Base-by-base conservation (phyloP, 176 grass and related monocot genomes). In the Oropetium thomaeum region DNA sequence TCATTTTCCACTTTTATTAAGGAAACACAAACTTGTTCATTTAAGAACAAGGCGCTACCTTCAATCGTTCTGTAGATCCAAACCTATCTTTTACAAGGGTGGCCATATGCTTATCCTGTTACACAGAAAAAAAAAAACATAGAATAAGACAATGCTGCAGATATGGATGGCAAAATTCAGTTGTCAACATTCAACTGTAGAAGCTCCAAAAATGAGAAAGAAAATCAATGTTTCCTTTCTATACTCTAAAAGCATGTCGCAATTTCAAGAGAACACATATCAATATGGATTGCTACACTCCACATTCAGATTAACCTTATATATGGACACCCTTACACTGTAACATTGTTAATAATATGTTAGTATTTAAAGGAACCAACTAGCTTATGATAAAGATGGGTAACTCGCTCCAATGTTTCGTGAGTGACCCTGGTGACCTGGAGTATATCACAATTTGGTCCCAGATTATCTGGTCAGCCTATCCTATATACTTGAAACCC, bases 101-200 rank as follows among this genome's bases (percentile, higher is more conserved):
- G 30, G 91, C 95, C 95, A 98, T 92, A 67, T 77, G 78, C 34
- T 78, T 77, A 93, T 98, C 95, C 95, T 98, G 85, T 68, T 72
- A 76, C 9, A 23, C 23, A 69, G 37, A 51, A 25, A 58, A 16
- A 67, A 40, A 45, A 28, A 51, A 19, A 65, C 19, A 73, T 2
- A 62, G 31, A 79, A 76, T 5, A 71, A 39, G 6, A 58, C 58
- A 15, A 4, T 7, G 20, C 26, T 34, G 34, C 14, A 76, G 54
- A 62, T 52, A 85, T 79, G 25, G 49, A 58, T 27, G 4, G n/a
- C n/a, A n/a, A n/a, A n/a, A n/a, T n/a, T n/a, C n/a, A n/a, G n/a
- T 27, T n/a, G n/a, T 29, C 11, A 55, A 11, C 51, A 75, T 38
- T 14, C 7, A 35, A 74, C 51, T 19, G 17, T 43, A 66, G 16